Conservation (phyloP, 169 alveolate species). For the Plasmodium blacklocki region DNA sequence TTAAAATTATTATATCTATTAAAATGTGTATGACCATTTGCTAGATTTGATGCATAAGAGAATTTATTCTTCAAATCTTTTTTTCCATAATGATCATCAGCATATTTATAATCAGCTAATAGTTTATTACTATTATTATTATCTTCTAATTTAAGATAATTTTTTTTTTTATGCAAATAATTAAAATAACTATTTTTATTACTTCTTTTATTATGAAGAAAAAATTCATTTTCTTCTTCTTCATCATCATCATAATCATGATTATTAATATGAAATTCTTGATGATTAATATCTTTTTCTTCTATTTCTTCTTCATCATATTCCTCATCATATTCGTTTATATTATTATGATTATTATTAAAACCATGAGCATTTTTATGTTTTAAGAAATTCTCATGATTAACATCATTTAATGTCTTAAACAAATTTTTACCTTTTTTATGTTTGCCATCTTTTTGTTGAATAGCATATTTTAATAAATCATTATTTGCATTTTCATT, state of each 20-base stretch:
- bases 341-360: neutral
- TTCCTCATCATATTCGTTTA: neutral
- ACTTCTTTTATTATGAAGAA: neutral
- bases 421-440: constrained; percentile 21
- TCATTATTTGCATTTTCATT: constrained; percentile 24
- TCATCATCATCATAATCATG: neutral
- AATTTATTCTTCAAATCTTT: constrained; percentile 42
- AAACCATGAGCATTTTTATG: constrained; percentile 4
- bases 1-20: constrained; percentile 53
- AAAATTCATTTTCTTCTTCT: too few species aligned
- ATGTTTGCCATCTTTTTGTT: constrained; percentile 22
- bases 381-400: constrained; percentile 30
- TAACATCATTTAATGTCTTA: constrained; percentile 24
- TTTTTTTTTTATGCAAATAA: constrained; percentile 36
- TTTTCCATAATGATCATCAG: constrained; percentile 28
- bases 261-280: constrained; percentile 1
- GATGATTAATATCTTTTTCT: neutral
- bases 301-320: neutral
- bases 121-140: neutral
- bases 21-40: constrained; percentile 10
- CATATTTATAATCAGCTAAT: constrained; percentile 28
- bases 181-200: constrained; percentile 36
- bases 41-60: neutral
- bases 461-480: constrained; percentile 17
- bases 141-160: constrained; percentile 16